Evolutionary conservation across 768 basidiomycete species (phyloP), one percentile per base, ranked within the genome.

Genomic region (Hortiboletus campestris): DNA sequence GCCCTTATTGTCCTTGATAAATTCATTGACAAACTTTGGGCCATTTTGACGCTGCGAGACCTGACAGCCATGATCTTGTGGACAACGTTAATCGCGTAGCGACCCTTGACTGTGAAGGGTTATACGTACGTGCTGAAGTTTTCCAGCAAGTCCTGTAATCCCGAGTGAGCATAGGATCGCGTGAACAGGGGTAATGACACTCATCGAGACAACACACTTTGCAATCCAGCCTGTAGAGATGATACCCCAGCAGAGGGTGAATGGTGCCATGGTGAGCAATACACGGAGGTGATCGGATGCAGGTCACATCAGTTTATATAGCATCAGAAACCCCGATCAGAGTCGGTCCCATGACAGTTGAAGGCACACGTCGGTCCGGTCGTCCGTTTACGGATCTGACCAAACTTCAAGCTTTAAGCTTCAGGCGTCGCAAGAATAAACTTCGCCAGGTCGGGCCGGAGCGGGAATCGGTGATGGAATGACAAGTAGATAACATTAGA

Each of bases 191-290:
- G 16, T 9, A 16, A 20, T 16, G 19, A 7, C n/a, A 46, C 69
- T 56, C 39, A 78, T 80, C 67, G 71, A 74, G 45, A 76, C 16
- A 19, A 34, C 31, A 35, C 25, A 10, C 16, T 35, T 31, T 22
- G 32, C 14, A 29, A 29, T 12, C 47, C n/a, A 31, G 9, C 25
- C 36, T 19, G 20, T 43, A 6, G 20, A 41, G 14, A 51, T 25
- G 32, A 46, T 46, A 4, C 14, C 12, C 32, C 28, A 40, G 32
- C 10, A 16, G 19, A 28, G 35, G 40, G 40, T 12, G 22, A 19
- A 28, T 19, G 25, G 22, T 11, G 12, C 19, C 39, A 12, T 40
- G 28, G 17, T 35, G 46, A 13, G 16, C 35, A 4, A 20, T 6
- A 17, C 29, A 20, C n/a, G 9, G 12, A 22, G 31, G 6, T 13